Evolutionary conservation across 78 protist genomes (phyloP).

Genomic region (Goniomonas avonlea): DNA sequence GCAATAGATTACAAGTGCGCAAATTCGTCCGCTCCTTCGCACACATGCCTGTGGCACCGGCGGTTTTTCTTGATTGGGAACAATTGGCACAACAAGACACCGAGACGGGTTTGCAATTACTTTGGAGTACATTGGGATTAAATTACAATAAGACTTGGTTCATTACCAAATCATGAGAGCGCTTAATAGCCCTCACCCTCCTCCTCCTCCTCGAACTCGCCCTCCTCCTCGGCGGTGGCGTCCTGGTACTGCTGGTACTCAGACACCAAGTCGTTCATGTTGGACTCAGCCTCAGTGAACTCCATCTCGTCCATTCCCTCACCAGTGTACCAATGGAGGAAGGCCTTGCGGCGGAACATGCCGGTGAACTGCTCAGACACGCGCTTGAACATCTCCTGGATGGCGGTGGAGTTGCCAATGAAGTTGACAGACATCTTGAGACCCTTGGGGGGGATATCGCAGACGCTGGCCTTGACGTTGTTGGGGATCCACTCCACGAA

Average conservation of each 20-base stretch:
- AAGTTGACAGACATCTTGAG: conserved; percentile 89
- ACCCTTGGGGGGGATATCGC: conserved; percentile 96
- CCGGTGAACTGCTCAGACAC: conserved; percentile 88
- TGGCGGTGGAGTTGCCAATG: conserved; percentile 93
- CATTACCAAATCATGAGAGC: too few relatives aligned
- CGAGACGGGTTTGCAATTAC: too few relatives aligned
- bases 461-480: conserved; percentile 91
- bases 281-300: conserved; percentile 96
- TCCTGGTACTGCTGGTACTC: conserved; percentile 93
- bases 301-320: conserved; percentile 99
- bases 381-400: conserved; percentile 97
- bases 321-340: conserved; percentile 98
- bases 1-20: too few relatives aligned
- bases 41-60: too few relatives aligned
- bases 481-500: conserved; percentile 99
- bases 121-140: too few relatives aligned
- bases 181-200: conserved; percentile 34
- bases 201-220: conserved; percentile 61
- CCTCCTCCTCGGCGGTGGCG: conserved; percentile 76
- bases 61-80: too few relatives aligned
- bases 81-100: too few relatives aligned
- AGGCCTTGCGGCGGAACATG: conserved; percentile 97
- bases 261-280: conserved; percentile 93
- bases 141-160: too few relatives aligned
- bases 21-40: too few relatives aligned